phyloP scores from a whole-genome alignment of 2,329 filamentous ascomycete species.

The Coniella lustricola region DNA sequence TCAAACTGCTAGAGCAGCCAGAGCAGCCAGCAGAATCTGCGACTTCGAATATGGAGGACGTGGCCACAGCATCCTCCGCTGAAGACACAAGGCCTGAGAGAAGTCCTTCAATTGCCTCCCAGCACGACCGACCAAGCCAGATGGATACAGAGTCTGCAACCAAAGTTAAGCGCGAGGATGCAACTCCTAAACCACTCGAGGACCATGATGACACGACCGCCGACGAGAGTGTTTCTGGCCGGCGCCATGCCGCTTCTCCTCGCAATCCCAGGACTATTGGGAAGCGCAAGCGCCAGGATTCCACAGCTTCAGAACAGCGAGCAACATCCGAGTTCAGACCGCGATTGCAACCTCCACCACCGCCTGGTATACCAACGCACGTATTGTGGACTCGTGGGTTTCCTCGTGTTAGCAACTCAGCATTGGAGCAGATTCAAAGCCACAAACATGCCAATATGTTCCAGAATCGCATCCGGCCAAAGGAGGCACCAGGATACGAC shows the following conservation, averaged over 20 bases:
- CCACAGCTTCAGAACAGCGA: constrained; percentile 26
- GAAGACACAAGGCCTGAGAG: constrained; percentile 17
- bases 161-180: constrained; percentile 53
- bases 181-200: constrained; percentile 46
- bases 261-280: constrained; percentile 25
- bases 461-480: constrained; percentile 65
- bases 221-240: constrained; percentile 43
- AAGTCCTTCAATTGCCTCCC: constrained; percentile 14
- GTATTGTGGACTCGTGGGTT: constrained; percentile 72
- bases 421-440: constrained; percentile 68
- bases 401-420: constrained; percentile 63
- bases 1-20: constrained; percentile 28
- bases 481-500: constrained; percentile 68
- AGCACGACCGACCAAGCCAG: constrained; percentile 24
- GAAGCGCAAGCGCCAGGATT: constrained; percentile 54
- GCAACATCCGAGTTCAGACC: constrained; percentile 7
- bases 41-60: constrained; percentile 19
- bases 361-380: constrained; percentile 44
- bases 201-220: constrained; percentile 50
- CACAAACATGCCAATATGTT: constrained; percentile 78
- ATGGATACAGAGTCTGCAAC: constrained; percentile 33
- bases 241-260: constrained; percentile 31
- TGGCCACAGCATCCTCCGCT: constrained; percentile 24
- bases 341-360: constrained; percentile 6
- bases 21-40: constrained; percentile 24